Evolutionary conservation across 345 rosid genomes (phyloP), one percentile per base, ranked within the genome.

Genomic region (Rhizophora mangle): DNA sequence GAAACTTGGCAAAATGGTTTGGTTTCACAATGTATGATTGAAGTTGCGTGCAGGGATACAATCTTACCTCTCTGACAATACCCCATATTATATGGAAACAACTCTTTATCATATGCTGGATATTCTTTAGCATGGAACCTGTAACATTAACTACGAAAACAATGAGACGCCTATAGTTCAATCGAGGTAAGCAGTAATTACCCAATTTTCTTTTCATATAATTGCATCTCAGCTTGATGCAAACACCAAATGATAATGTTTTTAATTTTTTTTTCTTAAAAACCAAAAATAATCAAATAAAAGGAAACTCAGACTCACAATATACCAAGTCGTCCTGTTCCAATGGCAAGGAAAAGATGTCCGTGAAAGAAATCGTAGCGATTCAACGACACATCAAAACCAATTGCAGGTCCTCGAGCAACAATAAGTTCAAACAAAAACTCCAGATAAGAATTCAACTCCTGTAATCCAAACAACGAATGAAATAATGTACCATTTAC

Each of bases 81-180:
- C n/a, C 98, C 97, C 93, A 88, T 81, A 68, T 85, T 82, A 76
- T 32, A 82, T 1, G 97, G 93, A 80, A 94, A 94, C 21, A 46
- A 77, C 59, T 79, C 67, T 79, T 88, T 78, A 73, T 89, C 90
- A 61, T 81, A 91, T 15, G 83, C 87, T 54, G 98, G 98, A 74
- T 88, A 94, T 76, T 94, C 98, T 80, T 81, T 91, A 31, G 96
- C 97, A 83, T 94, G 98, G 71, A 94, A 91, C 85, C 98, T 91
- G 77, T 68, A 55, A 74, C 67, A 27, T 72, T 20, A 47, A 47
- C 6, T 8, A 55, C 16, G 11, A 7, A n/a, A 55, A 55, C 4
- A 55, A 55, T n/a, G 27, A 55, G 30, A 55, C 1, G 22, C 29
- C 2, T 22, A 9, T 22, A 1, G 30, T 8, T 22, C 29, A 22